Base-by-base conservation (phyloP, 192 early-diverging fungal genomes). In the Diversispora eburnea region DNA sequence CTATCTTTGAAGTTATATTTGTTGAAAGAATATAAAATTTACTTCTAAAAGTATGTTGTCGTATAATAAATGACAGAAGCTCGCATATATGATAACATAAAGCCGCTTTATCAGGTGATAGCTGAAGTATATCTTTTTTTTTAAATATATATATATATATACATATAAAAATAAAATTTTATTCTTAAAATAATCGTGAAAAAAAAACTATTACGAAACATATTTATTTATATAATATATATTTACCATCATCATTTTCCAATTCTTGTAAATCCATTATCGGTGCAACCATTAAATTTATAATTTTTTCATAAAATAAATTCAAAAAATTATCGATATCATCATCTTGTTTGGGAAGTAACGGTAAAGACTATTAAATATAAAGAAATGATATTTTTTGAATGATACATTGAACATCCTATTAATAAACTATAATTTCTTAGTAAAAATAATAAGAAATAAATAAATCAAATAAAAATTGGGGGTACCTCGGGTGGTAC, bases 1-100 rank as follows among this genome's bases (percentile, higher is more conserved):
- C 78, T 8, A 93, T 75, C 73, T 91, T 89, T 42, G 78, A 75
- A 22, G 87, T 83, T 20, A 91, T 76, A 67, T 84, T 82, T 0
- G 85, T 84, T n/a, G 84, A 85, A 19, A 91, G 79, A 20, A 95
- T 78, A 73, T 92, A 89, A 73, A 89, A 90, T 76, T 93, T 91
- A 80, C 90, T 91, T 25, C 90, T 88, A 70, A 88, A 87, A 4
- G 83, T 82, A 77, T 98, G 95, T 6, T 87, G 78, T 57, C 85
- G 78, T 46, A 96, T 83, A 63, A 84, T 81, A 77, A 91, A 94
- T 13, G 88, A 86, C 8, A 96, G 73, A 46, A 94, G 78, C n/a
- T 94, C 93, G 77, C 91, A 94, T 54, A 92, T 80, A 57, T 87
- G 84, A 22, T 84, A 81, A 64, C 83, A 86, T 0, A 85, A 59